Percentiles rank a stretch among this genome's conserved stretches.
These are phyloP conservation scores for Volvox carteri DNA, from an alignment of 163 green algal species.

Conservation along the genomic window DNA sequence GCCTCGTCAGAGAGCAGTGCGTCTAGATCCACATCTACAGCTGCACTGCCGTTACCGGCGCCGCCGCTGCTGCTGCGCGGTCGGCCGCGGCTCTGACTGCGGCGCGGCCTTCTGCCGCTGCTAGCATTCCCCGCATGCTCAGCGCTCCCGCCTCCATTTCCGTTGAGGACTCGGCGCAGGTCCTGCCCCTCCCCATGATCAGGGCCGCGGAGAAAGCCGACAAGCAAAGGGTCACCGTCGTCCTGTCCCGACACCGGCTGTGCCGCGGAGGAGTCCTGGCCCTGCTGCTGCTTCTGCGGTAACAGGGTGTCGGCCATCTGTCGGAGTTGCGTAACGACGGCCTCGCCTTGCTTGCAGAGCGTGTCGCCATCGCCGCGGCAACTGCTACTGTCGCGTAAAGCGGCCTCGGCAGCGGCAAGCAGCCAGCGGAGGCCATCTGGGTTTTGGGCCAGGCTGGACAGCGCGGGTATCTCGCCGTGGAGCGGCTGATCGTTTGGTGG, in stretches of 20 bases:
- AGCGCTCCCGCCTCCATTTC: not conserved
- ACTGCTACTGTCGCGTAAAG: not conserved
- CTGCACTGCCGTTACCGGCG: not conserved
- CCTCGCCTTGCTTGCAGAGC: not conserved
- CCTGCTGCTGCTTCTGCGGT: not conserved
- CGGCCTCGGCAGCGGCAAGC: conserved; percentile 6
- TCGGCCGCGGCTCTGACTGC: not conserved
- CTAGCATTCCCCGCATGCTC: not conserved
- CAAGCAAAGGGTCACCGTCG: too few relatives aligned
- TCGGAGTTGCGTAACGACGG: not conserved
- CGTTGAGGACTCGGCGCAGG: too few relatives aligned
- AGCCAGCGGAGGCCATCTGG: conserved; percentile 20
- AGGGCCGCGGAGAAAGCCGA: too few relatives aligned
- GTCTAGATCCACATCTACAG: not conserved
- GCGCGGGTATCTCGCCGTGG: not conserved
- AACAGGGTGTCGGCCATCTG: not conserved
- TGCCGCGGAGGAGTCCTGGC: not conserved
- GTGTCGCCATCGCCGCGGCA: too few relatives aligned
- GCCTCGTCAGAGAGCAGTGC: conserved; percentile 34
- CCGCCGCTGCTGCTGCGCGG: not conserved
- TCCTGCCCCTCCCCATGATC: too few relatives aligned
- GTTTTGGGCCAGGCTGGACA: not conserved
- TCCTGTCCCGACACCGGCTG: too few relatives aligned
- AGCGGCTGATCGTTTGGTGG: not conserved
- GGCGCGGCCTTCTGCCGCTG: not conserved